Evolutionary conservation across 164 flowering plant genomes (phyloP), one percentile per base, ranked within the genome.

Genomic region (Stephania cephalantha): DNA sequence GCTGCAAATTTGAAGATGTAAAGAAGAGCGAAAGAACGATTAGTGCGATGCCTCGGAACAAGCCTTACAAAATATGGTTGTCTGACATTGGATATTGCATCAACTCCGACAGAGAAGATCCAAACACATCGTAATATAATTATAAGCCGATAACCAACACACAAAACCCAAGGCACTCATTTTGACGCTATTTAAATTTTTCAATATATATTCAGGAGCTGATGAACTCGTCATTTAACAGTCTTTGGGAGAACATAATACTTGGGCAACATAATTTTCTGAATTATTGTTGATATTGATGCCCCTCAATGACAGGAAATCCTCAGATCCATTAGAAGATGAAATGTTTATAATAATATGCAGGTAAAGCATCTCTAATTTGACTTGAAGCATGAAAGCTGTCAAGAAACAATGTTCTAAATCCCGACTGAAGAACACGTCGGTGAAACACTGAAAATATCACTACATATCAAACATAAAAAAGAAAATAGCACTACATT

Each of bases 1-100:
- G 70, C 99, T 93, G 91, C 85, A 84, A 80, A 4, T 68, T 9
- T 48, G 45, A 58, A 76, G 55, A 45, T 46, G 18, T 20, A 35
- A 67, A 69, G 29, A 15, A 18, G 11, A 17, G 8, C 10, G 31
- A 29, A 18, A 70, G 50, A 48, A 12, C 20, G n/a, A 30, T 29
- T 9, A 13, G n/a, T 73, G 52, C n/a, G 10, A 53, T n/a, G 20
- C 67, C 22, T 7, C 17, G 29, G 17, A 65, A 22, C 4, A n/a
- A 22, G 11, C 25, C n/a, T 58, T 15, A 45, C 20, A 30, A 20
- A 71, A 29, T 42, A 30, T 18, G 55, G 55, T 17, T 58, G 64
- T 58, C 64, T 58, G 64, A 17, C 64, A 58, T 5, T 17, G 64
- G 64, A 15, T 58, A 55, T 35, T 4, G 42, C 3, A 35, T 35